Base-by-base conservation (phyloP, 2,329 filamentous ascomycete genomes). In the Cordyceps cateniannulata region DNA sequence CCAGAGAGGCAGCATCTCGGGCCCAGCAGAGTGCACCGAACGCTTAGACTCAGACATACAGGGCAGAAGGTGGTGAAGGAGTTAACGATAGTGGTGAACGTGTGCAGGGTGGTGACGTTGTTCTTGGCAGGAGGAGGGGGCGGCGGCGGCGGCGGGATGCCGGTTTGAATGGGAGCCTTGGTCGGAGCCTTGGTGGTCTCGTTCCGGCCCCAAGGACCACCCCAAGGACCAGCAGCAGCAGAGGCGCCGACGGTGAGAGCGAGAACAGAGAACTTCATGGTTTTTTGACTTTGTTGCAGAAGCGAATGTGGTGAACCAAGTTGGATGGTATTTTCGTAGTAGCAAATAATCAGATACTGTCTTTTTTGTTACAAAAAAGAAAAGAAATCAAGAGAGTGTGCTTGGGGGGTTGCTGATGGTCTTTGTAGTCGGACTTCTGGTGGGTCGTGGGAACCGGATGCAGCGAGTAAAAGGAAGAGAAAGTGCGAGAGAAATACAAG, bases 61-160 rank as follows among this genome's bases (percentile, higher is more conserved):
- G 78, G 77, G 65, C 78, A 80, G 69, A 73, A 75, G 48, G 75
- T 76, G 42, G 74, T 73, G 66, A 73, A 77, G 61, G 70, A 68
- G 12, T 72, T 73, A 53, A 71, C 69, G 51, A 55, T 32, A 51
- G 59, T 50, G 12, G 51, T 56, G 22, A 44, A 48, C 6, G 42
- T 56, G 18, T 20, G 27, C 38, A 42, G 14, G 38, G 18, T 42
- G 38, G 38, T 42, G 38, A 7, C 16, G 38, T 42, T 42, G 16
- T 18, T 42, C 38, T 18, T 42, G 16, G 20, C 25, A 5, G 48
- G n/a, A n/a, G n/a, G n/a, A n/a, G n/a, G n/a, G n/a, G n/a, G n/a
- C n/a, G n/a, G n/a, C n/a, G n/a, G n/a, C n/a, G n/a, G n/a, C n/a
- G n/a, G n/a, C n/a, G n/a, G n/a, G n/a, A n/a, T n/a, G n/a, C n/a